Base-by-base conservation (phyloP, 129 eudicot species). In the Gnaphalium uliginosum region DNA sequence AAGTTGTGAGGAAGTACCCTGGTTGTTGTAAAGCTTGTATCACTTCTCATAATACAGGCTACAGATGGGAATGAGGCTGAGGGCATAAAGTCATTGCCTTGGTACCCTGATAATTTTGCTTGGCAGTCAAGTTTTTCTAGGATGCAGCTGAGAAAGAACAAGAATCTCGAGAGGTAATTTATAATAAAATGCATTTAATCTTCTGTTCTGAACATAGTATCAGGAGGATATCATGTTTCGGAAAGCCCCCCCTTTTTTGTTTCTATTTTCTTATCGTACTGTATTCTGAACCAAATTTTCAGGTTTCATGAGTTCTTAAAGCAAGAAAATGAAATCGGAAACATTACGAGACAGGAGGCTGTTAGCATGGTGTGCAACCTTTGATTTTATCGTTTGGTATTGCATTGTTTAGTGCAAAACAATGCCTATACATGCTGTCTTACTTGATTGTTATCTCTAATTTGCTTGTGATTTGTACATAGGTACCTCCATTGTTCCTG, bases 41-140 rank as follows among this genome's bases (percentile, higher is more conserved):
- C 46, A 72, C 48, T 41, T 39, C 53, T 21, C 15, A 51, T 43
- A 26, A 51, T 74, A 64, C 79, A 94, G 99, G 96, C 43, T 60
- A 54, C 81, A 29, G 93, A 83, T 73, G 93, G 89, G 76, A 82
- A 32, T 17, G 94, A 89, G 70, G 86, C 84, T 41, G 92, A 82
- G 68, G 90, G 93, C 71, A 82, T 94, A 66, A 87, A 78, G 78
- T 89, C 97, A 69, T 77, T 94, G 83, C 92, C 94, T 71, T 94
- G 99, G 99, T 94, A 91, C 81, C 99, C 99, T 23, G 90, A 83
- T 64, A 91, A 94, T 84, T 87, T 91, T 67, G 99, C 99, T 8
- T 94, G 99, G 99, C 97, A 91, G 80, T 91, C 99, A 33, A 86
- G 88, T 81, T 94, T 85, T 87, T 94, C 99, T n/a, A 76, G 99